Evolutionary conservation across 2,329 filamentous ascomycete genomes (phyloP), one percentile per base, ranked within the genome.

Genomic region (Curvularia hawaiiensis): DNA sequence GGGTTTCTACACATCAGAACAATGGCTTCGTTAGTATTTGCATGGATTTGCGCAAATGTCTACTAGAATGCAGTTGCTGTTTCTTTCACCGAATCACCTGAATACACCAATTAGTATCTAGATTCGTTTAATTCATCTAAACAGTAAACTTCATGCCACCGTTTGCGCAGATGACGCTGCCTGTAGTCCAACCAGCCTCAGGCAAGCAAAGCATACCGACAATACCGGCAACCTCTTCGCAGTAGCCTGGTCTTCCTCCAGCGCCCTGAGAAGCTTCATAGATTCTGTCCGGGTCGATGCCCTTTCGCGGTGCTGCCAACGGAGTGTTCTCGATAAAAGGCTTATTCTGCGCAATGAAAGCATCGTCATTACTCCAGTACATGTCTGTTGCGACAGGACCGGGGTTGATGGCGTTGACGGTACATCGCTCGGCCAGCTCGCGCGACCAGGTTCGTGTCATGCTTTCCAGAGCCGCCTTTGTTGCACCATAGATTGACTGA

Each of bases 141-240:
- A 65, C 60, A 56, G 68, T 73, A 41, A 74, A 73, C 46, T 61
- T 68, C 85, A 92, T 88, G 7, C 91, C 91, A 1, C 91, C 91
- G 71, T 94, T 94, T 8, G 90, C 90, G 77, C 88, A 90, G 4
- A 95, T 84, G 24, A 92, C 88, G 74, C 88, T 89, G 1, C 91
- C 91, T 0, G 90, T 95, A 69, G 86, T 88, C 90, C 90, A 94
- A 8, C 80, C 84, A n/a, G 85, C 83, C 72, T 94, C 91, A 6
- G 82, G 80, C 5, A 84, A 83, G 71, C 89, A 91, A 22, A 93
- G 77, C 89, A 93, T 92, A 2, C 84, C 89, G 18, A 92, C 87
- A 5, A 91, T 84, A 0, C 90, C 90, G 0, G 89, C 90, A 74
- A 94, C 82, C 78, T 94, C 90, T 49, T 81, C 78, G 30, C 86